phyloP scores from a whole-genome alignment of 345 rosid species.

The Abelmoschus esculentus region DNA sequence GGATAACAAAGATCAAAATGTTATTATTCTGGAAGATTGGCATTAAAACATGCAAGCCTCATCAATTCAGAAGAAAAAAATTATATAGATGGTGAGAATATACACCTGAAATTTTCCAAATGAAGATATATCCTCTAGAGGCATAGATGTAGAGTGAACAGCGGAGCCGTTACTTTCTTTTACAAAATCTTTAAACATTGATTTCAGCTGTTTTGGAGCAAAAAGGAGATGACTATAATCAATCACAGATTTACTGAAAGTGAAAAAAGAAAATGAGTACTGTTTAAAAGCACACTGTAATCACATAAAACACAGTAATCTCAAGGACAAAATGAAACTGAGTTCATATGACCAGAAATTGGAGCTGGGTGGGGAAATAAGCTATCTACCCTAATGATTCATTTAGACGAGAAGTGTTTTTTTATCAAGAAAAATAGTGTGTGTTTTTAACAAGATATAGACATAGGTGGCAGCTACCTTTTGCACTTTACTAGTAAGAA shows the following conservation, averaged over 20 bases:
- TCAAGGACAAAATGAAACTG: not conserved
- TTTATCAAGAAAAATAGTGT: not conserved
- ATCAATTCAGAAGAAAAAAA: not conserved
- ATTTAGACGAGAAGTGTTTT: too few relatives aligned
- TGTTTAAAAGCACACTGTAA: not conserved
- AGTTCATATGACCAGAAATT: not conserved
- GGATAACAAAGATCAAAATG: not conserved
- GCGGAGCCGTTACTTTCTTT: conserved; percentile 25
- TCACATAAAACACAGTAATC: not conserved
- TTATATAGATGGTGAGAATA: not conserved
- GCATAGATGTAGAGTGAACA: conserved; percentile 23
- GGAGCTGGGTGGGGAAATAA: not conserved
- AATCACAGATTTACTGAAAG: conserved; percentile 3
- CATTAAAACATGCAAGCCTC: not conserved
- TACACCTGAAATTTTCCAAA: conserved; percentile 38
- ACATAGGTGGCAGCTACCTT: not conserved
- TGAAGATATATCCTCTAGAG: conserved; percentile 35
- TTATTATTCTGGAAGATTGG: not conserved
- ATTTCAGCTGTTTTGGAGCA: conserved; percentile 38
- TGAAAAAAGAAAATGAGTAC: not conserved
- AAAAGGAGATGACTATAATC: not conserved
- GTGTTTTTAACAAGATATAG: not conserved
- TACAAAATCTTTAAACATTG: conserved; percentile 27
- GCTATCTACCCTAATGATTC: not conserved
- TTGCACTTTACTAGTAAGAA: not conserved